Evolutionary conservation across 352 stramenopile genomes (phyloP).

Genomic region (Blastocystis sp.): DNA sequence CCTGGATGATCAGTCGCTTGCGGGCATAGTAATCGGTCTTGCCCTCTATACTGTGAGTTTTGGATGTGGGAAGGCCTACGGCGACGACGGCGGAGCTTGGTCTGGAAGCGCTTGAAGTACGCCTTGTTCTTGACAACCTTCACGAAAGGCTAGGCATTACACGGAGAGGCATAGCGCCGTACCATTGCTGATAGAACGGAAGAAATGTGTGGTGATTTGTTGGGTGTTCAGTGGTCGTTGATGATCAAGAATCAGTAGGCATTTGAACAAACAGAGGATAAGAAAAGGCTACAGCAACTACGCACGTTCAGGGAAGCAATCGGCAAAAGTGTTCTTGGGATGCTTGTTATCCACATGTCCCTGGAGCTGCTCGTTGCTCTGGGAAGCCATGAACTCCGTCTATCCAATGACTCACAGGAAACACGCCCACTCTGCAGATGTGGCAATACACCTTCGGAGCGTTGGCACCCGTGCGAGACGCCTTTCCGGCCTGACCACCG

Average conservation of each 20-base stretch:
- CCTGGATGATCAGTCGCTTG: too few relatives aligned
- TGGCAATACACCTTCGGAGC: slow-evolving; percentile 60
- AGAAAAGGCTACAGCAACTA: neutral
- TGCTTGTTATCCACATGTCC: slow-evolving; percentile 66
- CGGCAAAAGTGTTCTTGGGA: slow-evolving; percentile 60
- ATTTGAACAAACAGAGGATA: neutral
- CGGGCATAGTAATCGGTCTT: too few relatives aligned
- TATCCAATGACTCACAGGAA: neutral
- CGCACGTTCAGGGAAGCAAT: slow-evolving; percentile 67
- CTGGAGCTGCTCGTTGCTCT: slow-evolving; percentile 44
- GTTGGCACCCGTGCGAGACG: slow-evolving; percentile 59
- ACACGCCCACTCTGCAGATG: slow-evolving; percentile 51
- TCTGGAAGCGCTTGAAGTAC: too few relatives aligned
- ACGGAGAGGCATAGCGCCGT: too few relatives aligned
- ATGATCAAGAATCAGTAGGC: neutral
- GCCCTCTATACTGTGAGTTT: too few relatives aligned
- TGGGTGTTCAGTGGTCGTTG: neutral
- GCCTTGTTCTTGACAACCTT: neutral
- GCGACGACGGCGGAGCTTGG: too few relatives aligned
- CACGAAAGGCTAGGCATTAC: too few relatives aligned
- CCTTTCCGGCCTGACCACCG: slow-evolving; percentile 65
- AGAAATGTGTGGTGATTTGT: too few relatives aligned
- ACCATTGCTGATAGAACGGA: too few relatives aligned
- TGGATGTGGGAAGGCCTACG: too few relatives aligned
- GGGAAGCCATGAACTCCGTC: slow-evolving; percentile 65